Evolutionary conservation across 2,329 filamentous ascomycete genomes (phyloP).

Genomic region (Rhinocladiella similis): DNA sequence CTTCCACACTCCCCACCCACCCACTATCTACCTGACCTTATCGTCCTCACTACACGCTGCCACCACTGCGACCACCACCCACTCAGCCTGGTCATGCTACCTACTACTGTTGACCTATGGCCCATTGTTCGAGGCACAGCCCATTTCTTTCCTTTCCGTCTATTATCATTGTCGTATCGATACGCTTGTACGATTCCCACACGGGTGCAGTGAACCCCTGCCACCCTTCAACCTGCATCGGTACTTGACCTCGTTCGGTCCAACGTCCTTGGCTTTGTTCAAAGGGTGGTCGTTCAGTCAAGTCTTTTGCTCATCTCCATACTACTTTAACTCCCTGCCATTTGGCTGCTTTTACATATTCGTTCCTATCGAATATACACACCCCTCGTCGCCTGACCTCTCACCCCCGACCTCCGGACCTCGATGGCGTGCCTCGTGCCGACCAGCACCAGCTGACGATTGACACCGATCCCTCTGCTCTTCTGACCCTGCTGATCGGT

Average conservation of each 20-base stretch:
- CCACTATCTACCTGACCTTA: too few species aligned
- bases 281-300: background rate
- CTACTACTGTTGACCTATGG: too few species aligned
- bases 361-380: too few species aligned
- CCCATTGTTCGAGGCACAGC: too few species aligned
- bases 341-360: too few species aligned
- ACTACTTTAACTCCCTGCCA: background rate
- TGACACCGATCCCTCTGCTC: constrained; percentile 1
- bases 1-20: too few species aligned
- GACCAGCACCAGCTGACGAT: background rate
- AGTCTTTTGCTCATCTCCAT: background rate
- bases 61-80: too few species aligned
- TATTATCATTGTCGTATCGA: too few species aligned
- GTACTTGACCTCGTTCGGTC: background rate
- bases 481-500: background rate
- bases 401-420: background rate
- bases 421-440: background rate
- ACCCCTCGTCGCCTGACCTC: constrained; percentile 18
- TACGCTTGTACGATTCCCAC: too few species aligned
- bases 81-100: too few species aligned
- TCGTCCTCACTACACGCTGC: too few species aligned
- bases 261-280: background rate
- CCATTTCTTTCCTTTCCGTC: too few species aligned
- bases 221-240: background rate
- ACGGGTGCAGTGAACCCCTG: background rate